Percentiles rank a stretch among this genome's conserved stretches.
These are phyloP conservation scores for Podila epigama DNA, from an alignment of 192 early-diverging fungal genomes.

Conservation along the genomic window DNA sequence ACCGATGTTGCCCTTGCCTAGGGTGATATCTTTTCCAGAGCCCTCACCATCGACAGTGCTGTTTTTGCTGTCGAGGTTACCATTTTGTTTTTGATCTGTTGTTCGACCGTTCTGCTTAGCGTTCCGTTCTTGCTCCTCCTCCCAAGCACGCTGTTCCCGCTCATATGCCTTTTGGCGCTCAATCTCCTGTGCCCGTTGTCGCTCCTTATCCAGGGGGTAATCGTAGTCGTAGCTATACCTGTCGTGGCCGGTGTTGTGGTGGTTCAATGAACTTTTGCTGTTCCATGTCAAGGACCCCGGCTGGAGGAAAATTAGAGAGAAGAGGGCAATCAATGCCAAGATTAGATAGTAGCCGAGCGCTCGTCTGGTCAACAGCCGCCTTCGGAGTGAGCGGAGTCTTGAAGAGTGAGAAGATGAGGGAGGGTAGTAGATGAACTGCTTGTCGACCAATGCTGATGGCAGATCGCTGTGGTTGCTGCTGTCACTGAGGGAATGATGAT, in stretches of 20 bases:
- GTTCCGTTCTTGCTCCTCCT: neutral
- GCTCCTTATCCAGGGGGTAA: conserved; percentile 28
- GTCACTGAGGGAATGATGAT: conserved; percentile 29
- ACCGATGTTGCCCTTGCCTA: neutral
- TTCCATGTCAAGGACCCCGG: conserved; percentile 19
- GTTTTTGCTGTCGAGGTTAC: neutral
- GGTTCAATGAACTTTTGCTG: conserved; percentile 1
- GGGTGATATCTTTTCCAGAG: neutral
- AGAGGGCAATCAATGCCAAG: conserved; percentile 24
- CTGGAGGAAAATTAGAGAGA: conserved; percentile 33
- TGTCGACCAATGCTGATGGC: conserved; percentile 44
- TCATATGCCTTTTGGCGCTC: conserved; percentile 28
- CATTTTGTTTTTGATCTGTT: neutral
- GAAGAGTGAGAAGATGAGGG: conserved; percentile 15
- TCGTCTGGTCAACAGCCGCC: conserved; percentile 15
- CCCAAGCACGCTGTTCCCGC: conserved; percentile 3
- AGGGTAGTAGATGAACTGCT: conserved; percentile 42
- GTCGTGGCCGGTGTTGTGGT: conserved; percentile 31
- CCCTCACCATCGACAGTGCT: neutral
- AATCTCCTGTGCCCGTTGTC: conserved; percentile 30
- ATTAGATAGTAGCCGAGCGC: conserved; percentile 8
- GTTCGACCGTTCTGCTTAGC: neutral
- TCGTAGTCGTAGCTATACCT: conserved; percentile 41
- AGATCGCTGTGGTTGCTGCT: conserved; percentile 38
- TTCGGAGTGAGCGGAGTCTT: conserved; percentile 30